Conservation (phyloP, 371 early-diverging fungal genomes). For the Batkoa obscura region DNA sequence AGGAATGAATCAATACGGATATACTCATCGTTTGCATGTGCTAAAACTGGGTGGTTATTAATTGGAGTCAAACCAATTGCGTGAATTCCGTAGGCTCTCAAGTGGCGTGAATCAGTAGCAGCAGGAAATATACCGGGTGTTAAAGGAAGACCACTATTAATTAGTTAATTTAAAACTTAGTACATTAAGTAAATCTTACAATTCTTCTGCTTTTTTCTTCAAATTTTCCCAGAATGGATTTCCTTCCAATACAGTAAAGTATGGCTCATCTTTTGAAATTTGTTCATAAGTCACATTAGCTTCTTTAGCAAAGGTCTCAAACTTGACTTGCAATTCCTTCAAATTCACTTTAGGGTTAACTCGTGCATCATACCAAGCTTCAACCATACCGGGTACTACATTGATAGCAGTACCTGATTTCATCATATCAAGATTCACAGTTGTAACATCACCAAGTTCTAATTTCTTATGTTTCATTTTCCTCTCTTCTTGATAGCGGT, state of each 20-base stretch:
- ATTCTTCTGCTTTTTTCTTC: not conserved
- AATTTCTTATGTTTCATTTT: conserved; percentile 19
- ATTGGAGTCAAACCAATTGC: conserved; percentile 44
- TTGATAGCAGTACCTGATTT: conserved; percentile 34
- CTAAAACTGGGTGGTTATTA: conserved; percentile 35
- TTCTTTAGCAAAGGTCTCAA: conserved; percentile 12
- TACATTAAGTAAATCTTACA: not conserved
- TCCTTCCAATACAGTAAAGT: not conserved
- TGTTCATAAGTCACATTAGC: conserved; percentile 24
- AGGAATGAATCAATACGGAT: conserved; percentile 38
- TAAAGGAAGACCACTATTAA: conserved; percentile 13
- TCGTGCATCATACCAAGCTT: conserved; percentile 46
- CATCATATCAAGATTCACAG: conserved; percentile 20
- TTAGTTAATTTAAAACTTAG: not conserved
- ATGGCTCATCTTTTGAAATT: conserved; percentile 8
- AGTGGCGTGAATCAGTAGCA: conserved; percentile 53
- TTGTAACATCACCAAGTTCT: conserved; percentile 55
- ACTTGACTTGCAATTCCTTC: conserved; percentile 20
- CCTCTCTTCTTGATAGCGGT: conserved; percentile 31
- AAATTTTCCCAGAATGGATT: conserved; percentile 1
- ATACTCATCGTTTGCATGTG: conserved; percentile 61
- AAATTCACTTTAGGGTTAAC: conserved; percentile 41
- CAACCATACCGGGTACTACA: conserved; percentile 40
- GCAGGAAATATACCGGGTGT: conserved; percentile 57
- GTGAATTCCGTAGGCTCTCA: conserved; percentile 44